Evolutionary conservation across 2,329 filamentous ascomycete genomes (phyloP), one percentile per base, ranked within the genome.

Genomic region (Apiospora pterosperma): DNA sequence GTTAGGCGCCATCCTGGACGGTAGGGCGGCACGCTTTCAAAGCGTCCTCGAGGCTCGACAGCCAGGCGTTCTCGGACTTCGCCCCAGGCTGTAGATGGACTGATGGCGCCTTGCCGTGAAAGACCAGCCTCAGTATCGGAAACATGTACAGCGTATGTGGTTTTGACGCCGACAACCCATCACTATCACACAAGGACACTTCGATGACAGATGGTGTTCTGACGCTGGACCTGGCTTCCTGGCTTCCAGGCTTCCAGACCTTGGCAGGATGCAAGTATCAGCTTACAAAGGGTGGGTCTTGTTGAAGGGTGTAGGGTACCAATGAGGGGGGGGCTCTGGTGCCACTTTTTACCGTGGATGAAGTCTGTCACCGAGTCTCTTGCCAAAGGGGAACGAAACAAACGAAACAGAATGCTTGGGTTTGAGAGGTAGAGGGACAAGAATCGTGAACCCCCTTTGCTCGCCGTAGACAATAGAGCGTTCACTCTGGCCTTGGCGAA

Each of bases 271-370:
- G 59, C 59, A 38, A 61, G 21, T 61, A 41, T 61, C 36, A 61
- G 36, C 59, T 61, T 61, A 61, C 59, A 61, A 61, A 61, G 39
- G 59, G 59, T 61, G 59, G 59, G 59, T 41, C 59, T 38, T 7
- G 36, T 41, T 31, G 23, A 8, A 28, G 4, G 59, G 14, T 41
- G 31, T 41, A 61, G 28, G 23, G 59, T 61, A 6, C 59, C 59
- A 41, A 61, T n/a, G 23, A 16, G 36, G 59, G 59, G 23, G 36
- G 59, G 59, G 36, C 58, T 38, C 34, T 39, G 36, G 36, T 28
- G 36, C 39, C 59, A 25, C 36, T 41, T 36, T 61, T 61, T 61
- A 61, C 36, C 58, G 36, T 25, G 59, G 48, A 28, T 31, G 59
- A n/a, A 23, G 28, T 61, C 36, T 41, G 36, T 61, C 36, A 41